phyloP scores from a whole-genome alignment of 2,329 filamentous ascomycete species.

The Fusarium sp. region DNA sequence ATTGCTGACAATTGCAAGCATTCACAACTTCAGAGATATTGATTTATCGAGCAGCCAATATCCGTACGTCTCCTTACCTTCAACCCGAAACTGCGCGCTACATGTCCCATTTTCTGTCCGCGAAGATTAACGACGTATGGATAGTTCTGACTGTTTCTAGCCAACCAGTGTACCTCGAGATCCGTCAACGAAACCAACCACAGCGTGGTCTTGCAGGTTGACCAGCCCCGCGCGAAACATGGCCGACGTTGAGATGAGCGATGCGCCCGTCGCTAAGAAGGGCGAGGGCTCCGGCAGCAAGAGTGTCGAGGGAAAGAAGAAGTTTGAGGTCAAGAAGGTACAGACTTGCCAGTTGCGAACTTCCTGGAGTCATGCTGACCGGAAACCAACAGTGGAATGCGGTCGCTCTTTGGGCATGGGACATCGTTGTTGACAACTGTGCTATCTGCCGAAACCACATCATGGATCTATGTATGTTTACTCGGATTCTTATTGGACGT shows the following conservation, averaged over 20 bases:
- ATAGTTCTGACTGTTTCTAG: conserved; percentile 8
- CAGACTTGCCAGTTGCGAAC: not conserved
- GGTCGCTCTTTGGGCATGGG: conserved; percentile 98
- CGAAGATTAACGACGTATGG: not conserved
- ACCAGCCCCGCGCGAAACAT: conserved; percentile 56
- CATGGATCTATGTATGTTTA: conserved; percentile 89
- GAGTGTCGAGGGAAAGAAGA: conserved; percentile 79
- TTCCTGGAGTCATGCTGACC: conserved; percentile 11
- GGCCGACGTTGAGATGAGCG: conserved; percentile 97
- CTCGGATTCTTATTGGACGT: not conserved
- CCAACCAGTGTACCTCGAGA: not conserved
- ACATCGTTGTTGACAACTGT: conserved; percentile 99
- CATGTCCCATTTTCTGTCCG: not conserved
- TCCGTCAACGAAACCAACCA: not conserved
- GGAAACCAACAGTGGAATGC: conserved; percentile 83
- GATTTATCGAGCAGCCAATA: not conserved
- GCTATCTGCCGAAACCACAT: conserved; percentile 99
- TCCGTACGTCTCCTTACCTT: conserved; percentile 20
- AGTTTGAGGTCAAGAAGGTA: conserved; percentile 99
- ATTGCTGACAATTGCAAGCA: conserved; percentile 15
- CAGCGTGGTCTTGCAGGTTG: not conserved
- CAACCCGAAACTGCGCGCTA: conserved; percentile 5
- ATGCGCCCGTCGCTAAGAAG: conserved; percentile 74
- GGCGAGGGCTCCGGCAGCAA: conserved; percentile 59
- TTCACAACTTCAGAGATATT: not conserved